These are phyloP conservation scores for Colletotrichum plurivorum DNA, from an alignment of 2,329 filamentous ascomycete species.

Conservation along the genomic window DNA sequence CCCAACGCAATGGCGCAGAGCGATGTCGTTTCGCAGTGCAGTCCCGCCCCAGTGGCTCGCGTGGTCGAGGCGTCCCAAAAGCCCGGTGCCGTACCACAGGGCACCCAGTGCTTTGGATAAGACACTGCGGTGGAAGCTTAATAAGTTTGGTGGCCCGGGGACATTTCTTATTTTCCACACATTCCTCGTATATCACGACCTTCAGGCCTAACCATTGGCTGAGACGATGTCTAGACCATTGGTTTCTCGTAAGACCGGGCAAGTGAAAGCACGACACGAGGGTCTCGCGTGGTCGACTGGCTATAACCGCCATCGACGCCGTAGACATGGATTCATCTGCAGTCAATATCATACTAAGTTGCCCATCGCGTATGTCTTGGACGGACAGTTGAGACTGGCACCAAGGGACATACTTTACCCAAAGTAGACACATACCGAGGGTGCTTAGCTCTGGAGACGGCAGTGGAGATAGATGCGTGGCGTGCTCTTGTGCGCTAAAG, in stretches of 20 bases:
- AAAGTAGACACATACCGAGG: too few species aligned
- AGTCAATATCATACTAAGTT: too few species aligned
- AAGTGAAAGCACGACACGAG: not conserved
- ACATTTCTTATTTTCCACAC: not conserved
- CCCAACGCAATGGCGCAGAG: not conserved
- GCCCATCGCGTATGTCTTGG: too few species aligned
- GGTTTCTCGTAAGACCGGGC: not conserved
- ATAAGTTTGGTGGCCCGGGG: conserved; percentile 1
- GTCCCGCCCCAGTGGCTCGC: not conserved
- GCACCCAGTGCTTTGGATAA: conserved; percentile 17
- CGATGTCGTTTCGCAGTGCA: not conserved
- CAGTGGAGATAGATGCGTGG: not conserved
- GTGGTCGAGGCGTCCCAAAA: conserved; percentile 2
- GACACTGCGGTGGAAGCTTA: not conserved
- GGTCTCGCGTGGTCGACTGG: too few species aligned
- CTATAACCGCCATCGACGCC: too few species aligned
- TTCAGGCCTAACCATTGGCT: conserved; percentile 9
- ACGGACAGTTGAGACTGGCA: too few species aligned
- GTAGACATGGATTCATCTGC: too few species aligned
- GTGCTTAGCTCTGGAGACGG: not conserved
- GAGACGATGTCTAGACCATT: not conserved
- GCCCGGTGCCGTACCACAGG: conserved; percentile 2
- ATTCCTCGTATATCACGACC: conserved; percentile 12
- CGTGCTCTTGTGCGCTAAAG: conserved; percentile 6
- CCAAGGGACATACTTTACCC: too few species aligned